Evolutionary conservation across 1,284 basidiomycete species (phyloP).

Genomic region (Kalmanozyma brasiliensis): DNA sequence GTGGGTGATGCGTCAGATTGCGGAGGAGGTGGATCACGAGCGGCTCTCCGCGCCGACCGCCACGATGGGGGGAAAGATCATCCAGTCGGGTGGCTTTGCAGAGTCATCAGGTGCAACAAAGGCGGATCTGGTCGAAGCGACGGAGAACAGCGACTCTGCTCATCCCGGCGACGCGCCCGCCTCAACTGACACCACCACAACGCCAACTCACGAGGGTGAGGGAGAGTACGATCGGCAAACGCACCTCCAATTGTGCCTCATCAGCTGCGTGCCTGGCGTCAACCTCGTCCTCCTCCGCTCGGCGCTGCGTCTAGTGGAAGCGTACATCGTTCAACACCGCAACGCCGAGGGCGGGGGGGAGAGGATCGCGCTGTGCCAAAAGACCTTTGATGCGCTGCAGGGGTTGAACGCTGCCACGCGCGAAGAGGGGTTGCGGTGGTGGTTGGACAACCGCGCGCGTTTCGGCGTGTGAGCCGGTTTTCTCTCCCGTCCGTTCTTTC

Average conservation of each 20-base stretch:
- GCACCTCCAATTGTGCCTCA: conserved; percentile 44
- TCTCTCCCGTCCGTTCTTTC: no score
- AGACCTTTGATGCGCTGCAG: conserved; percentile 55
- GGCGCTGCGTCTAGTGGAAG: conserved; percentile 49
- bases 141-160: conserved; percentile 13
- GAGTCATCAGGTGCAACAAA: conserved; percentile 16
- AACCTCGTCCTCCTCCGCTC: conserved; percentile 64
- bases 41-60: neutral
- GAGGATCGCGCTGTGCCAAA: conserved; percentile 53
- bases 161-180: no score
- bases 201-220: neutral
- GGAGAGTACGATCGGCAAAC: conserved; percentile 28
- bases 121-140: conserved; percentile 16
- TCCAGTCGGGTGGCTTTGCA: conserved; percentile 3
- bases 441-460: conserved; percentile 54
- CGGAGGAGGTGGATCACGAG: conserved; percentile 43
- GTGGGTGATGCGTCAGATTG: conserved; percentile 57
- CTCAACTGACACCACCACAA: neutral
- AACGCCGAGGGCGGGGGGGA: conserved; percentile 9
- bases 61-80: no score
- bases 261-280: conserved; percentile 56
- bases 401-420: conserved; percentile 62
- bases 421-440: conserved; percentile 64
- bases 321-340: conserved; percentile 44
- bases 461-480: conserved; percentile 48